Evolutionary conservation across 2,329 filamentous ascomycete species (phyloP).

Genomic region (Monosporascus cannonballus): DNA sequence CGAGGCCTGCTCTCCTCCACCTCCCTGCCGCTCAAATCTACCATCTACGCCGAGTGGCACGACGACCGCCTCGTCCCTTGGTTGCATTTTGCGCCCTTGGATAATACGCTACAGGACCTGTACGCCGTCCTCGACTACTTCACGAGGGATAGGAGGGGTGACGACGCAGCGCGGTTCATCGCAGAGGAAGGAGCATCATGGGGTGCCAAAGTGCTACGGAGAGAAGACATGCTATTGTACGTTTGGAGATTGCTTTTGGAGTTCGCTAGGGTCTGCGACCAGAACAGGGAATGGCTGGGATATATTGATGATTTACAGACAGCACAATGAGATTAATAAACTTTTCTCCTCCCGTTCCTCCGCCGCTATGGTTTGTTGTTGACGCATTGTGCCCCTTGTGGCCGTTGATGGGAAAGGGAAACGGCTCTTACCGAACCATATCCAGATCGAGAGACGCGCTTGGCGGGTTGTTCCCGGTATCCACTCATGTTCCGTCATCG

Average conservation of each 20-base stretch:
- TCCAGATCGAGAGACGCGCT: no score
- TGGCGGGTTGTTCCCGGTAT: no score
- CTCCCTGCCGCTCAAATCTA: slow-evolving; percentile 53
- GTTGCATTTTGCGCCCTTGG: slow-evolving; percentile 58
- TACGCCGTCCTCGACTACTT: slow-evolving; percentile 54
- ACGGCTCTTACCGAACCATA: no score
- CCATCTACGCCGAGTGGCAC: slow-evolving; percentile 60
- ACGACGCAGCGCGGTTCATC: slow-evolving; percentile 42
- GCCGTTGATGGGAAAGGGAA: no score
- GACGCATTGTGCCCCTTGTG: no score
- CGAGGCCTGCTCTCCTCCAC: slow-evolving; percentile 48
- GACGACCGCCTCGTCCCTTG: slow-evolving; percentile 54
- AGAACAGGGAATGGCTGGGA: slow-evolving; percentile 22
- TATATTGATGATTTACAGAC: slow-evolving; percentile 22
- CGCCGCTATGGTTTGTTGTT: no score
- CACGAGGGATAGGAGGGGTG: slow-evolving; percentile 33
- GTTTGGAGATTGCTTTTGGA: slow-evolving; percentile 43
- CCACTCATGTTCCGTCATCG: no score
- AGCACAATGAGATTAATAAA: slow-evolving; percentile 1
- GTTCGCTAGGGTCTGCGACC: slow-evolving; percentile 33
- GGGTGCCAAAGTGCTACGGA: slow-evolving; percentile 45
- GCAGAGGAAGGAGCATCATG: slow-evolving; percentile 45
- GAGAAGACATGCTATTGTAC: slow-evolving; percentile 52
- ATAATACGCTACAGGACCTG: slow-evolving; percentile 51
- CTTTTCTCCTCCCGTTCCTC: no score